Percentiles rank a stretch among this genome's conserved stretches.
Conservation (phyloP, 352 stramenopile genomes). For the Pythium insidiosum region DNA sequence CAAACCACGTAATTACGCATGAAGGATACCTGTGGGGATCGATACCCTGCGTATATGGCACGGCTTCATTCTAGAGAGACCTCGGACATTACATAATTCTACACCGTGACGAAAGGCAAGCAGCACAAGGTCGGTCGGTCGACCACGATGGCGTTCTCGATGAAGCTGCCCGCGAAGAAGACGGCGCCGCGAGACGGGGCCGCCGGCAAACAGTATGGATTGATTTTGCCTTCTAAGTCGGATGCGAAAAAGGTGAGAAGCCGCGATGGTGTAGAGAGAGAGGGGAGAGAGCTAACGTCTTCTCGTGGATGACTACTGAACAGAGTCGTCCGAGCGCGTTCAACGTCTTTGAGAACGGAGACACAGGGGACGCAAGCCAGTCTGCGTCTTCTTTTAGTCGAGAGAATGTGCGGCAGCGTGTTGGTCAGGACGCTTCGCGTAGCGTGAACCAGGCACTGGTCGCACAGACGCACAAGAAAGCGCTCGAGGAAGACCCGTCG, state of each 20-base stretch:
- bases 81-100: too few relatives aligned
- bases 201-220: conserved; percentile 33
- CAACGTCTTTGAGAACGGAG: too few relatives aligned
- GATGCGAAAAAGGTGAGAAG: conserved; percentile 22
- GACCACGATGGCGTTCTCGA: conserved; percentile 43
- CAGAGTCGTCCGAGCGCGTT: too few relatives aligned
- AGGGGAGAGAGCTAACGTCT: too few relatives aligned
- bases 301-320: too few relatives aligned
- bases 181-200: conserved; percentile 14
- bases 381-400: background rate
- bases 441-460: conserved; percentile 45
- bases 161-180: conserved; percentile 44
- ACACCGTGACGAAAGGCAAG: background rate
- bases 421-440: conserved; percentile 37
- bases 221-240: conserved; percentile 26
- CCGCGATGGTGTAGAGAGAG: too few relatives aligned
- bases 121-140: background rate
- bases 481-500: conserved; percentile 64
- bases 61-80: too few relatives aligned
- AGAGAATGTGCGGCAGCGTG: conserved; percentile 15
- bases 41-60: too few relatives aligned
- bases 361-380: background rate
- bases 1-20: too few relatives aligned
- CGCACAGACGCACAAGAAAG: conserved; percentile 38
- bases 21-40: too few relatives aligned